Base-by-base conservation (phyloP, 345 rosid species). In the Melastoma malabathricum region DNA sequence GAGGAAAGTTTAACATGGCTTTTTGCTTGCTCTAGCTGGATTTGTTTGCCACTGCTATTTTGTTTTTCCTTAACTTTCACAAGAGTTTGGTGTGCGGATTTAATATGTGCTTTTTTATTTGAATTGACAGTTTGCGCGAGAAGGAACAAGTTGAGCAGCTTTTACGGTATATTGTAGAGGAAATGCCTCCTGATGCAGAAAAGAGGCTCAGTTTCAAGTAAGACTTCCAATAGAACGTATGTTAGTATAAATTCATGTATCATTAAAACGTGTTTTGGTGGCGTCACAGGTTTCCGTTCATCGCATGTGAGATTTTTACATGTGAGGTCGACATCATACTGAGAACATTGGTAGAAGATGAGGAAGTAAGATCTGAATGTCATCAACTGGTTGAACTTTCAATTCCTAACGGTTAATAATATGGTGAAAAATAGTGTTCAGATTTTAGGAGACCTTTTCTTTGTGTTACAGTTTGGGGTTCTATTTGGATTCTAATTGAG, bases 271-370 rank as follows among this genome's bases (percentile, higher is more conserved):
- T 17, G 46, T 44, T 47, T 54, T 41, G 43, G 43, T 53, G 31
- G 7, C 16, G 31, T 57, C 43, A 50, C 52, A 89, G 97, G 89
- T 74, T 83, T 70, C 97, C 97, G 51, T 89, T 89, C 63, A 70
- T 89, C 57, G 86, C 97, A 17, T 83, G 93, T 63, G 97, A 89
- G 74, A 81, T 89, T 34, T 85, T 89, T 70, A 89, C 93, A 12
- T 85, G 95, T 72, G 93, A 85, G 71, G 84, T 89, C 64, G 97
- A 89, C 64, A 77, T 83, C 67, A 85, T 89, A 62, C 78, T 89
- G 47, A 89, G 76, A 68, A 79, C 95, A n/a, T 65, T 89, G 62
- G 93, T 83, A 5, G 97, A 89, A 62, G 93, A 89, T 58, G 95
- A 79, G 60, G 89, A 85, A 84, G 97, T 83, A 72, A 66, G 61